These are phyloP conservation scores for Aspergillus saccharolyticus DNA, from an alignment of 495 filamentous ascomycete species.

Conservation along the genomic window DNA sequence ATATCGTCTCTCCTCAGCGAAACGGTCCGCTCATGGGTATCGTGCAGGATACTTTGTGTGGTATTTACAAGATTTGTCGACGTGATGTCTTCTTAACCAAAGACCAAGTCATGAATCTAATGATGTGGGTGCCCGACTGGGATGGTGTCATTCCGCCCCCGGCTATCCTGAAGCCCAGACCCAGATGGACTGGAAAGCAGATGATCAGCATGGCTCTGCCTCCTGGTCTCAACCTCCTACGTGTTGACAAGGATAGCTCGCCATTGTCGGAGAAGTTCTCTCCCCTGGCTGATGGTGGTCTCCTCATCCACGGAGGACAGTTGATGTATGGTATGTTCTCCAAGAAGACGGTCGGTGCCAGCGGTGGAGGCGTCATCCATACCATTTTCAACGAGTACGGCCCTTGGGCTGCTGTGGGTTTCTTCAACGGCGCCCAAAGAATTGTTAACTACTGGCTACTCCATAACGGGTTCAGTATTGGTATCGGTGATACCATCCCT, in stretches of 20 bases:
- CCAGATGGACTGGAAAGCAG: constrained; percentile 98
- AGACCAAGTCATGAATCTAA: constrained; percentile 88
- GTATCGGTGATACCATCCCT: constrained; percentile 97
- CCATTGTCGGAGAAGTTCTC: constrained; percentile 49
- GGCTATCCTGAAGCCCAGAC: constrained; percentile 83
- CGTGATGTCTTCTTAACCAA: constrained; percentile 86
- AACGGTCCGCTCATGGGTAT: constrained; percentile 99
- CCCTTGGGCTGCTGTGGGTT: constrained; percentile 72
- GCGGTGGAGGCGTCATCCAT: constrained; percentile 83
- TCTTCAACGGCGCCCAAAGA: constrained; percentile 91
- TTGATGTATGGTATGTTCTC: constrained; percentile 82
- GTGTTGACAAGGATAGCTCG: constrained; percentile 51
- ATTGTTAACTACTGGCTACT: constrained; percentile 96
- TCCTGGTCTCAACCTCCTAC: constrained; percentile 72
- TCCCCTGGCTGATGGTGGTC: constrained; percentile 71
- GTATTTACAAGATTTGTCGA: constrained; percentile 93
- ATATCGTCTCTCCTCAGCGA: constrained; percentile 96
- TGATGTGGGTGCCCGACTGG: constrained; percentile 97
- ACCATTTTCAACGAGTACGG: constrained; percentile 95
- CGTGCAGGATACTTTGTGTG: constrained; percentile 94
- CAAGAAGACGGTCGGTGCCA: constrained; percentile 92
- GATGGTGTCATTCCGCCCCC: constrained; percentile 89
- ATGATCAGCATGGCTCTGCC: constrained; percentile 92
- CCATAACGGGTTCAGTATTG: constrained; percentile 97
- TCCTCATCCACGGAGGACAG: constrained; percentile 81